Percentiles rank a stretch among this genome's conserved stretches.
These are phyloP conservation scores for Torrubiella hemipterigena DNA, from an alignment of 2,329 filamentous ascomycete genomes.

Conservation along the genomic window DNA sequence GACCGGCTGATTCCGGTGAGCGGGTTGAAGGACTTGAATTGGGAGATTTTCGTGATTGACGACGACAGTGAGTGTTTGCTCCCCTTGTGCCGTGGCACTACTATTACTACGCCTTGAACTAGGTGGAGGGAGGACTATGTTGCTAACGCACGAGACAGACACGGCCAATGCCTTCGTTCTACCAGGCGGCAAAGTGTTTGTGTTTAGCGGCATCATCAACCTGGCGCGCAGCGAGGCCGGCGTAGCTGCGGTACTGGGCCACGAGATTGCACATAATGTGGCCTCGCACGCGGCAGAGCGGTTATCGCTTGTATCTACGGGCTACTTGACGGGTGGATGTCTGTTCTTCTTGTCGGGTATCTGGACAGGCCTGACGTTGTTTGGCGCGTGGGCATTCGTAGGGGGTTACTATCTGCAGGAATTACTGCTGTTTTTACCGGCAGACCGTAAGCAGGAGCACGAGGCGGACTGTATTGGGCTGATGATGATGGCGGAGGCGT, in stretches of 20 bases:
- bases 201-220: conserved; percentile 61
- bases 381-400: conserved; percentile 27
- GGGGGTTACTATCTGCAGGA: conserved; percentile 39
- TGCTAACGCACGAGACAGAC: conserved; percentile 14
- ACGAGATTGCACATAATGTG: conserved; percentile 70
- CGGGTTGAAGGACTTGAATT: conserved; percentile 44
- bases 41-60: conserved; percentile 69
- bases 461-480: conserved; percentile 74
- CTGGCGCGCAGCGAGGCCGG: conserved; percentile 55
- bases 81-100: background rate
- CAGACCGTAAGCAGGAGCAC: conserved; percentile 58
- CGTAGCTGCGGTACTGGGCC: conserved; percentile 63
- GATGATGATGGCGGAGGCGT: conserved; percentile 73
- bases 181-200: conserved; percentile 70
- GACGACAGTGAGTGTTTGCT: conserved; percentile 31
- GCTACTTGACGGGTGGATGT: conserved; percentile 37
- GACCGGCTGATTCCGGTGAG: conserved; percentile 53
- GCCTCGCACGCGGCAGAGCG: conserved; percentile 58
- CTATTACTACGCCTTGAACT: too few species aligned
- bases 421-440: conserved; percentile 54
- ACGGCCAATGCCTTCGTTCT: conserved; percentile 66
- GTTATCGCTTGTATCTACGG: conserved; percentile 39
- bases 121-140: background rate
- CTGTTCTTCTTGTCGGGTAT: conserved; percentile 34
- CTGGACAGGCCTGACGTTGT: conserved; percentile 25